phyloP scores from a whole-genome alignment of 2,329 filamentous ascomycete species.

The Arthrobotrys pseudoclavata region DNA sequence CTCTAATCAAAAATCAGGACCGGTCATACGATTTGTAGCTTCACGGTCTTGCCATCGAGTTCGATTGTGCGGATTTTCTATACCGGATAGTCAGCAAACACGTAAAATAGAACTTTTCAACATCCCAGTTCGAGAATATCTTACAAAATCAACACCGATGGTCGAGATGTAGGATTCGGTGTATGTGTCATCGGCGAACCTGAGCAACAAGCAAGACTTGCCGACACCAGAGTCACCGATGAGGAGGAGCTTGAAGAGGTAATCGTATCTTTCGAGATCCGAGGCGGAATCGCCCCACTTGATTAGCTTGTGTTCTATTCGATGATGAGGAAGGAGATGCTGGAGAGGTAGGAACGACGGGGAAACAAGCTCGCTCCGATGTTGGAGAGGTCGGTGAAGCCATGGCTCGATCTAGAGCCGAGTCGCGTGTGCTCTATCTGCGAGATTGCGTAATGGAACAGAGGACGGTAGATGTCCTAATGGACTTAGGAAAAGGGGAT shows the following conservation, averaged over 20 bases:
- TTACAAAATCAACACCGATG: slow-evolving; percentile 98
- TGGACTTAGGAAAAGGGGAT: slow-evolving; percentile 40
- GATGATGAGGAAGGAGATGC: slow-evolving; percentile 21
- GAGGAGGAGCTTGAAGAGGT: slow-evolving; percentile 99
- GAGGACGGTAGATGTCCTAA: slow-evolving; percentile 37
- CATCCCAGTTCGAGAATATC: slow-evolving; percentile 66
- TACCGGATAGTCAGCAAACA: slow-evolving; percentile 26
- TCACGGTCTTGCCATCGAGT: slow-evolving; percentile 99
- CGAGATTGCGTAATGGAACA: slow-evolving; percentile 34
- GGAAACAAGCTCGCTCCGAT: slow-evolving; percentile 50
- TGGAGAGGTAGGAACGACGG: slow-evolving; percentile 41
- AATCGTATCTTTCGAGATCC: slow-evolving; percentile 85
- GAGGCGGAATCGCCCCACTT: slow-evolving; percentile 23
- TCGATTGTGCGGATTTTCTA: slow-evolving; percentile 99
- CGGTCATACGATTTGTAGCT: slow-evolving; percentile 92
- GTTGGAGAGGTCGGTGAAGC: slow-evolving; percentile 44
- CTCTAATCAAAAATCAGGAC: not conserved
- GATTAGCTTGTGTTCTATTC: slow-evolving; percentile 38
- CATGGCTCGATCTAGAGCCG: slow-evolving; percentile 33
- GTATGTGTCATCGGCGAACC: slow-evolving; percentile 99
- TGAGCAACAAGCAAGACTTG: slow-evolving; percentile 98
- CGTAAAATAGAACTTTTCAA: not conserved
- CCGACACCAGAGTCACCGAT: slow-evolving; percentile 99
- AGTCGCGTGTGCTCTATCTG: slow-evolving; percentile 39
- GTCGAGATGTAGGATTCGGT: slow-evolving; percentile 99